Evolutionary conservation across 1,284 basidiomycete species (phyloP).

Genomic region (Golubevia pallescens): DNA sequence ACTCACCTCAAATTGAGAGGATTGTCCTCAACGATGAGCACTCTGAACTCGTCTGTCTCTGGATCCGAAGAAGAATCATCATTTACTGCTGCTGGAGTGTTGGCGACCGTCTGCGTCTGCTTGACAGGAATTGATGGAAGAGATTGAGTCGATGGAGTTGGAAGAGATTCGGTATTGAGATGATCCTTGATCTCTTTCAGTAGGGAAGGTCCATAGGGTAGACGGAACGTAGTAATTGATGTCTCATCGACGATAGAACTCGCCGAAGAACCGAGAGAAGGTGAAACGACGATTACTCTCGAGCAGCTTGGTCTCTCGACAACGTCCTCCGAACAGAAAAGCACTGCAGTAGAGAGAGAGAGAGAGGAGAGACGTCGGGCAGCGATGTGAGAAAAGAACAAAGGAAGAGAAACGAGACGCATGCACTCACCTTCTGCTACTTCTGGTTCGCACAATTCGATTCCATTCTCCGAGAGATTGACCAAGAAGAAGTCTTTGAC

Average conservation of each 20-base stretch:
- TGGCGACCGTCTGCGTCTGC: slow-evolving; percentile 17
- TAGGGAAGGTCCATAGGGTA: slow-evolving; percentile 36
- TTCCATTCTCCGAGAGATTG: not conserved
- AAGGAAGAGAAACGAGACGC: not conserved
- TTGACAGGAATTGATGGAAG: slow-evolving; percentile 15
- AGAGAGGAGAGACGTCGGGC: not conserved
- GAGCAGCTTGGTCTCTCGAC: not conserved
- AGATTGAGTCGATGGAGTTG: slow-evolving; percentile 3
- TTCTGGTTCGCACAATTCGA: not conserved
- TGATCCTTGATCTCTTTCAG: slow-evolving; percentile 28
- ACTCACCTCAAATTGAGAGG: slow-evolving; percentile 34
- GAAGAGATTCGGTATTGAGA: slow-evolving; percentile 20
- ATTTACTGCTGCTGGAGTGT: not conserved
- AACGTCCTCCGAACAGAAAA: slow-evolving; percentile 2
- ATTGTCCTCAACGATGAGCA: slow-evolving; percentile 50
- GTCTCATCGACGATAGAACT: not conserved
- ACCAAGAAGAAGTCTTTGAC: not conserved
- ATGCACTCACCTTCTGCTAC: not conserved
- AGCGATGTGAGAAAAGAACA: not conserved
- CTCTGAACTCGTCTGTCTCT: slow-evolving; percentile 25
- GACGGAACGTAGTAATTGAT: slow-evolving; percentile 14
- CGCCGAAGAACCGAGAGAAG: slow-evolving; percentile 4
- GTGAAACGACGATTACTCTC: slow-evolving; percentile 9
- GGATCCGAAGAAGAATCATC: no score
- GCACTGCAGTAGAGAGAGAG: slow-evolving; percentile 10